A percentile compares a stretch with the other conserved stretches of the same genome.
These are phyloP conservation scores for Cardamine chenopodiifolia DNA, from an alignment of 345 rosid species.

Conservation along the genomic window DNA sequence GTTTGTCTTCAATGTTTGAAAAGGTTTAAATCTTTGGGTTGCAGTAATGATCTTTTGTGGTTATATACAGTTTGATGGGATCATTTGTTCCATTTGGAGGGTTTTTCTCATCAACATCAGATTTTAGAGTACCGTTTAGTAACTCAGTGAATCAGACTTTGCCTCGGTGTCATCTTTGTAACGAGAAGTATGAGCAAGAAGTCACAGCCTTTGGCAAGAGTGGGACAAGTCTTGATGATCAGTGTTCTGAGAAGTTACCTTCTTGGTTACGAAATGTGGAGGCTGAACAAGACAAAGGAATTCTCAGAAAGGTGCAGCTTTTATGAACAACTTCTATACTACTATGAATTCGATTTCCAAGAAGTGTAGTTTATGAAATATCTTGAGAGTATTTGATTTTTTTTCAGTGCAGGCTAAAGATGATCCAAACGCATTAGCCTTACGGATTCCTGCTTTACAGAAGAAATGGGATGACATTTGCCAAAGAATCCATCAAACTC, in stretches of 20 bases:
- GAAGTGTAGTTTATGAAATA: too few relatives aligned
- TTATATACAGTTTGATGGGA: conserved; percentile 64
- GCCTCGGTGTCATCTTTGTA: conserved; percentile 60
- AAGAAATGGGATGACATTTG: conserved; percentile 67
- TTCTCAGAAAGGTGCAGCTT: conserved; percentile 49
- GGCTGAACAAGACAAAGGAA: conserved; percentile 44
- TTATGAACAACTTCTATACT: neutral
- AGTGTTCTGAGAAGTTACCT: conserved; percentile 49
- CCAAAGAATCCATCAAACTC: conserved; percentile 54
- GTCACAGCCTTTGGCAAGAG: conserved; percentile 45
- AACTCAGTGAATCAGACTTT: conserved; percentile 37
- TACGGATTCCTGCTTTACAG: conserved; percentile 47
- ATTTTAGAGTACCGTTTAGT: conserved; percentile 47
- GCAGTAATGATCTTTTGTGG: conserved; percentile 36
- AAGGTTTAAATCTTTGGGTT: neutral
- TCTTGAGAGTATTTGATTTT: conserved; percentile 49
- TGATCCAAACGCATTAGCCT: conserved; percentile 46
- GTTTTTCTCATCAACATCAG: conserved; percentile 60
- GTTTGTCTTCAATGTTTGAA: neutral
- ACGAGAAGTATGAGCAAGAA: conserved; percentile 66
- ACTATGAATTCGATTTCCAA: too few relatives aligned
- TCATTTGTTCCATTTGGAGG: conserved; percentile 82
- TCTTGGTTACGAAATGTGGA: conserved; percentile 55
- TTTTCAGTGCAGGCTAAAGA: conserved; percentile 64
- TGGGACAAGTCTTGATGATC: conserved; percentile 47